A percentile compares a stretch with the other conserved stretches of the same genome.
phyloP scores from a whole-genome alignment of 176 grass and related monocot genomes.

The Eragrostis curvula region DNA sequence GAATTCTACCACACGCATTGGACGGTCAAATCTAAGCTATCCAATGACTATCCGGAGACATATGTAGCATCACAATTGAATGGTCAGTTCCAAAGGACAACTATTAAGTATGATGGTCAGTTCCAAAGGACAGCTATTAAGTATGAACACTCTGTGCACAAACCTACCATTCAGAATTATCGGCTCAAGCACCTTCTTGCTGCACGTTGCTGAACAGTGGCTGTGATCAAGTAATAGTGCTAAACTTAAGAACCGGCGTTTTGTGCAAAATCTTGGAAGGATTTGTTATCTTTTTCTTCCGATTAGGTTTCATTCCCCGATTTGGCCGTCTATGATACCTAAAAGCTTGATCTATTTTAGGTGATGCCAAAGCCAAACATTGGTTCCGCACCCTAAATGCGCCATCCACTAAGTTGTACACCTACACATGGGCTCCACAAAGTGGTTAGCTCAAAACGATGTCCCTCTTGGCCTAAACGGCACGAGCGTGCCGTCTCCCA shows the following conservation, averaged over 20 bases:
- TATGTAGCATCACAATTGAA: neutral
- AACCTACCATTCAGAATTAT: neutral
- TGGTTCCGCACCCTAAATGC: neutral
- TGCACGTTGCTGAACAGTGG: neutral
- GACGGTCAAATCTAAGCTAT: slow-evolving; percentile 27
- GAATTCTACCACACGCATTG: slow-evolving; percentile 24
- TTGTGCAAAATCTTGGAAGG: neutral
- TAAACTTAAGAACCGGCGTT: neutral
- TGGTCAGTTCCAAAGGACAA: neutral
- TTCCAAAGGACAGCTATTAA: no score
- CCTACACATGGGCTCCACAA: neutral
- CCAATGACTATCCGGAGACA: neutral
- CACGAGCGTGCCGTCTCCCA: neutral
- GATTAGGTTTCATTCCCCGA: neutral
- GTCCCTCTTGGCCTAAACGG: neutral
- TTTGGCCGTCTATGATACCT: neutral
- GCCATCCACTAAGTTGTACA: neutral
- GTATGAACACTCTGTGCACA: neutral
- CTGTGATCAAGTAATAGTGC: neutral
- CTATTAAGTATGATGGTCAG: neutral
- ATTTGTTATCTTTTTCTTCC: neutral
- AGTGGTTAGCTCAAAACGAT: slow-evolving; percentile 2
- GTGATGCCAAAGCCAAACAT: neutral
- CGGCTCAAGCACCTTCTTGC: neutral
- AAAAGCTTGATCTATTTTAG: neutral